These are phyloP conservation scores for Candida loeiensis DNA, from an alignment of 805 yeast species.

Conservation along the genomic window DNA sequence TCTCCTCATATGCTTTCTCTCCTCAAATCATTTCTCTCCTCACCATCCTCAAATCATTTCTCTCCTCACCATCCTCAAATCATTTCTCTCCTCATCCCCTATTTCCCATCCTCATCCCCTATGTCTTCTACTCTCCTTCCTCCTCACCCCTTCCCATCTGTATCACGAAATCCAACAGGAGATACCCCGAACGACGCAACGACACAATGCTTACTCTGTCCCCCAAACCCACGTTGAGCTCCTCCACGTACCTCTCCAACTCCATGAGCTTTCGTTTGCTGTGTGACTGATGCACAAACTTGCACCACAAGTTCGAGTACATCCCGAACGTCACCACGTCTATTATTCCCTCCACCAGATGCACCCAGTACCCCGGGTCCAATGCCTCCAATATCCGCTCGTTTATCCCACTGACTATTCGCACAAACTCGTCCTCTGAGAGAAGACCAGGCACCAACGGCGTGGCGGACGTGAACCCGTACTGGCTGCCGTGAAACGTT, in stretches of 20 bases:
- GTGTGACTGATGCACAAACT: conserved; percentile 14
- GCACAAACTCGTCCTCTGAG: conserved; percentile 31
- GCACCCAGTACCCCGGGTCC: conserved; percentile 25
- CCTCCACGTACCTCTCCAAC: conserved; percentile 41
- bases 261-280: conserved; percentile 29
- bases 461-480: conserved; percentile 52
- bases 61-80: too few relatives aligned
- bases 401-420: conserved; percentile 47
- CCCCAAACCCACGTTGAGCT: conserved; percentile 18
- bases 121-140: background rate
- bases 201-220: conserved; percentile 40
- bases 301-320: conserved; percentile 21
- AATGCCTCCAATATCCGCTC: conserved; percentile 36
- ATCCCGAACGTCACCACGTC: conserved; percentile 40
- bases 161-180: conserved; percentile 48
- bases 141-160: background rate
- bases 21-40: too few relatives aligned
- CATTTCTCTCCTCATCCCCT: background rate
- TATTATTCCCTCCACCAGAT: conserved; percentile 36
- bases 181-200: conserved; percentile 51
- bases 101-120: background rate
- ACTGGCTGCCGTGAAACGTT: conserved; percentile 37
- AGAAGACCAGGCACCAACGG: conserved; percentile 35
- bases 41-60: too few relatives aligned
- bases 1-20: too few relatives aligned